Conservation (phyloP, 2,329 filamentous ascomycete species). For the Cladosporium halotolerans region DNA sequence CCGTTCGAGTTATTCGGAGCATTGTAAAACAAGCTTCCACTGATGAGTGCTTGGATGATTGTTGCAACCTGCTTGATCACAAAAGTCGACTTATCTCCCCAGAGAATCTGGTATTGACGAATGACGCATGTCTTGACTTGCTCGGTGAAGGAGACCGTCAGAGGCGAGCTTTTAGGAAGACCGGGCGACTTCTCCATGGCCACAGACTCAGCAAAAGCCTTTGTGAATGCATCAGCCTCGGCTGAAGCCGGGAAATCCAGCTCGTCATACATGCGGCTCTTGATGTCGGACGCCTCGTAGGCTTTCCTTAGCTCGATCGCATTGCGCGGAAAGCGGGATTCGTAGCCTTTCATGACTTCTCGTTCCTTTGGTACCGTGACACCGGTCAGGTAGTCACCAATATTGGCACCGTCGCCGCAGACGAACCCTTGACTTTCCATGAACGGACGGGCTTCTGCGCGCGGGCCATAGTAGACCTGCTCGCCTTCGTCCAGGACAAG, state of each 20-base stretch:
- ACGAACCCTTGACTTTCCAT: slow-evolving; percentile 61
- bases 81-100: slow-evolving; percentile 58
- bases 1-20: slow-evolving; percentile 53
- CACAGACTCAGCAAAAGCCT: slow-evolving; percentile 50
- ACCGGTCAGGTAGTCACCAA: slow-evolving; percentile 61
- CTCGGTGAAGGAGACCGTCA: slow-evolving; percentile 49
- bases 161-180: slow-evolving; percentile 46
- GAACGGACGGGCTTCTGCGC: slow-evolving; percentile 53
- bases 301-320: slow-evolving; percentile 39
- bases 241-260: slow-evolving; percentile 51
- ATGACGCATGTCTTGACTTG: slow-evolving; percentile 53
- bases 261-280: slow-evolving; percentile 47
- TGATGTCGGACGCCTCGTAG: slow-evolving; percentile 50
- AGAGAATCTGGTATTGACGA: slow-evolving; percentile 60
- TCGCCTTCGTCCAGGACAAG: slow-evolving; percentile 61
- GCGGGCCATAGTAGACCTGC: slow-evolving; percentile 59
- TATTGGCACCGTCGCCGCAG: slow-evolving; percentile 56
- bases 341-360: slow-evolving; percentile 37
- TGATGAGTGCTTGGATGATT: slow-evolving; percentile 54
- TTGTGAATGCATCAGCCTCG: slow-evolving; percentile 44
- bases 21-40: slow-evolving; percentile 61
- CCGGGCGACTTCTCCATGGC: slow-evolving; percentile 49
- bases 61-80: slow-evolving; percentile 56
- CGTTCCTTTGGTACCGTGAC: slow-evolving; percentile 53
- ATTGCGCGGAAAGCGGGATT: slow-evolving; percentile 40